Percentiles rank a stretch among this genome's conserved stretches.
Conservation (phyloP, 2,329 filamentous ascomycete species). For the Beauveria caledonica region DNA sequence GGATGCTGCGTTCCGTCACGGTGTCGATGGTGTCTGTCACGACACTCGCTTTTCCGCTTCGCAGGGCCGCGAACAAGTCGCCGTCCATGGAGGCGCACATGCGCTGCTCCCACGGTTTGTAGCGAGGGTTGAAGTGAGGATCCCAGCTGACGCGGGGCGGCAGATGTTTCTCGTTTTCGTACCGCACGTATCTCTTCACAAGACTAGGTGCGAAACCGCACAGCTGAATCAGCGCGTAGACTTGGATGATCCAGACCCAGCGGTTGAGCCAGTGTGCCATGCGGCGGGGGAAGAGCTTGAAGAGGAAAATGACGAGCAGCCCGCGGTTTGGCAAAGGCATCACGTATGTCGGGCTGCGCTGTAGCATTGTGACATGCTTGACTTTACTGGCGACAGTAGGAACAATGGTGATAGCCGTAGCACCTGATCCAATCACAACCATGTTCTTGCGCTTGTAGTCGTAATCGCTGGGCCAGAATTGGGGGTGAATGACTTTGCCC, state of each 20-base stretch:
- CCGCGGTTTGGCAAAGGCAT: conserved; percentile 22
- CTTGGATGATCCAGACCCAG: conserved; percentile 36
- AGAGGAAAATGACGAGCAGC: conserved; percentile 17
- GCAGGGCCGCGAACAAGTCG: conserved; percentile 36
- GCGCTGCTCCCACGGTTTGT: conserved; percentile 59
- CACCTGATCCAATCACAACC: conserved; percentile 58
- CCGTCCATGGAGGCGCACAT: conserved; percentile 48
- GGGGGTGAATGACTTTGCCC: conserved; percentile 52
- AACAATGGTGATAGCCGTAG: conserved; percentile 58
- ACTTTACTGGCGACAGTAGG: conserved; percentile 47
- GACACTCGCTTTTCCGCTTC: conserved; percentile 29
- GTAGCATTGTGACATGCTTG: conserved; percentile 57
- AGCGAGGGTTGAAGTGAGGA: conserved; percentile 34
- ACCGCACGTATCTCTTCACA: conserved; percentile 34
- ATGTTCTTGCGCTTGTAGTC: conserved; percentile 59
- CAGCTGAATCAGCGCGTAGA: conserved; percentile 33
- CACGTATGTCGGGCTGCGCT: conserved; percentile 57
- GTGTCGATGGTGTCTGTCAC: conserved; percentile 38
- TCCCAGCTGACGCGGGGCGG: conserved; percentile 37
- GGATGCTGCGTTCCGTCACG: conserved; percentile 35
- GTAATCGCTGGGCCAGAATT: conserved; percentile 62
- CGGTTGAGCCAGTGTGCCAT: conserved; percentile 37
- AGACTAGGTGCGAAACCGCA: conserved; percentile 41
- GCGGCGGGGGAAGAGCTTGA: conserved; percentile 34
- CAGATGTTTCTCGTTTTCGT: conserved; percentile 34